These are phyloP conservation scores for Schizopora paradoxa DNA, from an alignment of 1,284 basidiomycete genomes.

Conservation along the genomic window DNA sequence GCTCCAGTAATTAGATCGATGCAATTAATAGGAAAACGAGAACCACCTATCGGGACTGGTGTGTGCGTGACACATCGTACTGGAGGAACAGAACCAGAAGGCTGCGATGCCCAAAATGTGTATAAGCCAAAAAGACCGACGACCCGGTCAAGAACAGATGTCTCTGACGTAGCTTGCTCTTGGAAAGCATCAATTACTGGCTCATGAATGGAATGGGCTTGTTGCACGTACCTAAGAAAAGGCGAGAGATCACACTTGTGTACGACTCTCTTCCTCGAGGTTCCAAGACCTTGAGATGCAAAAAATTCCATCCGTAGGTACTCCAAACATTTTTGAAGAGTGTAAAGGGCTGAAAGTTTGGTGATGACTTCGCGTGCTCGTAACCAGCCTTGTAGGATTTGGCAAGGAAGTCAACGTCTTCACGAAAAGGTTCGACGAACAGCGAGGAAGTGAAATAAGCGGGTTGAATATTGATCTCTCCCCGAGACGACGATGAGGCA, in stretches of 20 bases:
- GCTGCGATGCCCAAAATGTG: constrained; percentile 62
- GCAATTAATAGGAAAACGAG: constrained; percentile 2
- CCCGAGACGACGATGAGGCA: constrained; percentile 35
- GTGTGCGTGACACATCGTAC: constrained; percentile 44
- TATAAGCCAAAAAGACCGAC: constrained; percentile 64
- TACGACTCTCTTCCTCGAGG: constrained; percentile 54
- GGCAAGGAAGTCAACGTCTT: constrained; percentile 53
- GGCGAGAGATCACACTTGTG: constrained; percentile 47
- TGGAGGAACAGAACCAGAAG: constrained; percentile 43
- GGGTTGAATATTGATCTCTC: constrained; percentile 61
- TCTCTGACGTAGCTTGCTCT: constrained; percentile 52
- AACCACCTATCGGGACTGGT: constrained; percentile 47
- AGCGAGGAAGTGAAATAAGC: constrained; percentile 70
- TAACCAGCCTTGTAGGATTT: constrained; percentile 31
- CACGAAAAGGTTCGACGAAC: constrained; percentile 59
- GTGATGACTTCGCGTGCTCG: constrained; percentile 10
- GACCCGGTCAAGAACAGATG: constrained; percentile 45
- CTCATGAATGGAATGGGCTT: constrained; percentile 1
- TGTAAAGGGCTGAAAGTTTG: constrained; percentile 44
- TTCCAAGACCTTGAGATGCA: constrained; percentile 68
- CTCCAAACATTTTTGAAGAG: constrained; percentile 66
- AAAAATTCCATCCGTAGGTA: constrained; percentile 63
- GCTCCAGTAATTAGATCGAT: constrained; percentile 13
- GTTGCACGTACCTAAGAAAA: constrained; percentile 59
- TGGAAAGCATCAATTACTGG: too few relatives aligned